phyloP scores from a whole-genome alignment of 768 basidiomycete genomes.

The Boletus coccyginus region DNA sequence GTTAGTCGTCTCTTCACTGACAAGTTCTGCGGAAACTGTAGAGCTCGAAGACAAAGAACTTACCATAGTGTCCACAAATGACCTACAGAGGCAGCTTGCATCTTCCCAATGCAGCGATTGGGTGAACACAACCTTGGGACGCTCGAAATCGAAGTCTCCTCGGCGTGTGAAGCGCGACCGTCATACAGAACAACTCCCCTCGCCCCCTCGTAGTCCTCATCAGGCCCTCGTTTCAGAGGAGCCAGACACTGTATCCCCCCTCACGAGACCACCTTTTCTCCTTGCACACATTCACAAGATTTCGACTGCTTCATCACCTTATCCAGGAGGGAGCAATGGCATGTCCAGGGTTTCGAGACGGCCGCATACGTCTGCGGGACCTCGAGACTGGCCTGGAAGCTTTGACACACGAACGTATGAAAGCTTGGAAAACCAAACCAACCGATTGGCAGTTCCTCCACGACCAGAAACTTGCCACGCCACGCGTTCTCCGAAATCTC shows the following conservation, averaged over 20 bases:
- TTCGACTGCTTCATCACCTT: constrained; percentile 32
- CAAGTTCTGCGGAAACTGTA: constrained; percentile 57
- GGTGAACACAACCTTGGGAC: constrained; percentile 25
- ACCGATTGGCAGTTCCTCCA: constrained; percentile 12
- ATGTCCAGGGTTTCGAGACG: constrained; percentile 41
- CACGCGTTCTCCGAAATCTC: constrained; percentile 11
- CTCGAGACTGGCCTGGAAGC: constrained; percentile 49
- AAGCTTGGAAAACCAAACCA: constrained; percentile 12
- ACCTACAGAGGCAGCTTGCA: constrained; percentile 63
- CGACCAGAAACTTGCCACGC: constrained; percentile 31
- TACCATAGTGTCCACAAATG: constrained; percentile 65
- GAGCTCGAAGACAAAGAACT: constrained; percentile 72
- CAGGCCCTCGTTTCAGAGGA: constrained; percentile 7
- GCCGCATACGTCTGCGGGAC: constrained; percentile 76
- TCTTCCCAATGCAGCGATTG: constrained; percentile 55
- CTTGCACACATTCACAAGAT: constrained; percentile 24
- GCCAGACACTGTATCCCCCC: constrained; percentile 3
- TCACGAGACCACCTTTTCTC: constrained; percentile 3
- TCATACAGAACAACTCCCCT: constrained; percentile 32
- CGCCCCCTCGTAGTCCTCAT: constrained; percentile 38
- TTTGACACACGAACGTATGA: constrained; percentile 17
- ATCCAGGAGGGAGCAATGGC: constrained; percentile 25
- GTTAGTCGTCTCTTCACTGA: constrained; percentile 44
- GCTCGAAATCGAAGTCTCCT: constrained; percentile 59
- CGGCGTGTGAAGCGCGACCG: constrained; percentile 40